phyloP scores from a whole-genome alignment of 2,329 filamentous ascomycete genomes.

The Alternaria sp. region DNA sequence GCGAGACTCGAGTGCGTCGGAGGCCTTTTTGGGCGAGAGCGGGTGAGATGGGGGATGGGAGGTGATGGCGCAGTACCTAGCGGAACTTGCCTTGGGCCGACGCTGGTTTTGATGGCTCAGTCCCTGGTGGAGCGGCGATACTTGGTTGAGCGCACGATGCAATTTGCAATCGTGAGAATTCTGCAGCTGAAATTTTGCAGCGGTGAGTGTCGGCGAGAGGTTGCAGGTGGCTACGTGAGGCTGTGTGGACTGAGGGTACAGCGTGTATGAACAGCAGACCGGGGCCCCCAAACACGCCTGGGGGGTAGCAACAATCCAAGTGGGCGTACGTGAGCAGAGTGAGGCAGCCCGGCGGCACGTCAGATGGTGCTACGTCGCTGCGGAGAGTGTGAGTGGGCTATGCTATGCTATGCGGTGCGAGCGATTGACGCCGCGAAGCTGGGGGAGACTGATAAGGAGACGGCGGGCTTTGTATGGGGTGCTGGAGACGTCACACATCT shows the following conservation, averaged over 20 bases:
- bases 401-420: constrained; percentile 14
- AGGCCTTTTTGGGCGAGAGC: constrained; percentile 11
- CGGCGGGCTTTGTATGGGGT: constrained; percentile 17
- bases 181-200: constrained; percentile 33
- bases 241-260: constrained; percentile 26
- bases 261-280: constrained; percentile 19
- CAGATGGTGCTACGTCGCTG: constrained; percentile 25
- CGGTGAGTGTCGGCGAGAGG: constrained; percentile 36
- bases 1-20: constrained; percentile 11
- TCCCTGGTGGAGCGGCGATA: constrained; percentile 22
- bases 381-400: constrained; percentile 6
- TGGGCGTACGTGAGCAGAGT: constrained; percentile 21
- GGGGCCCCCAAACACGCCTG: constrained; percentile 17
- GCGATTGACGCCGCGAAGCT: constrained; percentile 14
- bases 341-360: constrained; percentile 23
- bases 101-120: constrained; percentile 15
- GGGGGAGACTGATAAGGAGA: constrained; percentile 16
- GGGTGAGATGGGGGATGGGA: constrained; percentile 17
- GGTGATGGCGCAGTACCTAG: constrained; percentile 19
- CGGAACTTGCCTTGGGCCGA: constrained; percentile 24
- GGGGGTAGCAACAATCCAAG: constrained; percentile 6
- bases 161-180: constrained; percentile 26
- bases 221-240: constrained; percentile 29
- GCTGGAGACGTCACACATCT: constrained; percentile 22
- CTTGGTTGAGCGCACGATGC: constrained; percentile 25